Conservation (phyloP, 306 rosid genomes). For the Arachis hypogaea region DNA sequence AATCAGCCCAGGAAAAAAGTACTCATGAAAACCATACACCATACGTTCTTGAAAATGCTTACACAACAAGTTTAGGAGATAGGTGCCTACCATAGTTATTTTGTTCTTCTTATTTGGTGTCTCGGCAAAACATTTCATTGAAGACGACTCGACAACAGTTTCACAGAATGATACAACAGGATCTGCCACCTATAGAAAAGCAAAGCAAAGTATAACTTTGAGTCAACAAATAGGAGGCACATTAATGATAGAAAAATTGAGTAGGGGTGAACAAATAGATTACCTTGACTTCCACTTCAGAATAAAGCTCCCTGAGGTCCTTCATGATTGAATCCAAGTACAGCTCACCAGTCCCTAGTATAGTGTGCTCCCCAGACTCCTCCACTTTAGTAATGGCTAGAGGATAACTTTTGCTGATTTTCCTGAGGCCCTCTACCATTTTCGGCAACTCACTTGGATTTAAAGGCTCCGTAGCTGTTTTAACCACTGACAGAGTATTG, state of each 20-base stretch:
- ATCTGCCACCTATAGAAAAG: conserved; percentile 81
- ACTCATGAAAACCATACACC: not conserved
- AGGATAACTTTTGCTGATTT: conserved; percentile 99
- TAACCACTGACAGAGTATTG: conserved; percentile 95
- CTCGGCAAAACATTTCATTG: conserved; percentile 99
- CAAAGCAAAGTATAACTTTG: conserved; percentile 32
- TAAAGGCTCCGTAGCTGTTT: conserved; percentile 96
- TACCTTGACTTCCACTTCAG: conserved; percentile 99
- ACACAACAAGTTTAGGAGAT: conserved; percentile 5
- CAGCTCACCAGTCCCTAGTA: conserved; percentile 94
- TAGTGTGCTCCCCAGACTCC: conserved; percentile 99
- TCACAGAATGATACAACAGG: conserved; percentile 98
- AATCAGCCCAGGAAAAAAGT: not conserved
- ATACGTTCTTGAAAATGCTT: conserved; percentile 1
- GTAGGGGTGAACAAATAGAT: not conserved
- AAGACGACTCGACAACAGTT: conserved; percentile 98
- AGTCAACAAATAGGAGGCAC: conserved; percentile 11
- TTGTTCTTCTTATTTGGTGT: conserved; percentile 98
- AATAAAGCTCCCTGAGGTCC: conserved; percentile 96
- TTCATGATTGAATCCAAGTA: conserved; percentile 99
- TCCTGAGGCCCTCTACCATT: conserved; percentile 99
- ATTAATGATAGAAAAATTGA: not conserved
- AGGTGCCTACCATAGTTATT: conserved; percentile 84
- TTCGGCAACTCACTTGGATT: conserved; percentile 98
- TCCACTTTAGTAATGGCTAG: conserved; percentile 96